Base-by-base conservation (phyloP, 306 rosid species). In the Trifolium pratense region DNA sequence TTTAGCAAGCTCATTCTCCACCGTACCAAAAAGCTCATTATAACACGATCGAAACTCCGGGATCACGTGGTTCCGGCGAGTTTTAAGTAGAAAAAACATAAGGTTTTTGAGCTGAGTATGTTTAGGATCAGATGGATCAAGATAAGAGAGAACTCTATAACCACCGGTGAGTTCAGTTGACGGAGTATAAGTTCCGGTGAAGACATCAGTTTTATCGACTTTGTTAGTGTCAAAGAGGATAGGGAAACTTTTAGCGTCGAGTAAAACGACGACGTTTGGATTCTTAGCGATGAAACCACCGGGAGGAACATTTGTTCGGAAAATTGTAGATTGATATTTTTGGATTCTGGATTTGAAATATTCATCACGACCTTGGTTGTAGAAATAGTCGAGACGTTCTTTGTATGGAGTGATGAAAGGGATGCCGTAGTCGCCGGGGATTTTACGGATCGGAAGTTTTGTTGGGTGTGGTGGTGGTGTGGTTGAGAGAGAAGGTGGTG, bases 151-250 rank as follows among this genome's bases (percentile, higher is more conserved):
- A 3, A 83, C 79, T 5, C 99, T 57, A 81, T 91, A 86, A 2
- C 99, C 99, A 0, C 97, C 97, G 51, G 99, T 94, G 75, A 94
- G 84, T 0, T 94, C 97, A 0, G 89, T 69, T 1, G 89, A 86
- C 1, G 99, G 99, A 91, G 85, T 89, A 82, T 14, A 94, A 14
- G 97, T 94, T 0, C 99, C 99, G 0, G 97, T 94, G 64, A 94
- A 94, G 13, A 94, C 84, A 37, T 94, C 96, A 3, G 75, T 86
- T 70, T 94, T 94, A 9, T 91, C 96, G 32, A 94, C 94, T 42
- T 89, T 94, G 0, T 85, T 55, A 0, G 45, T 67, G 67, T 94
- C 99, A 40, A 94, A 94, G 62, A 94, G 95, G 0, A 85, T 81
- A 0, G 96, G 99, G 61, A 94, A 94, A 70, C 88, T 84, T 46